Evolutionary conservation across 2,329 filamentous ascomycete species (phyloP).

Genomic region (Achaetomium macrosporum): DNA sequence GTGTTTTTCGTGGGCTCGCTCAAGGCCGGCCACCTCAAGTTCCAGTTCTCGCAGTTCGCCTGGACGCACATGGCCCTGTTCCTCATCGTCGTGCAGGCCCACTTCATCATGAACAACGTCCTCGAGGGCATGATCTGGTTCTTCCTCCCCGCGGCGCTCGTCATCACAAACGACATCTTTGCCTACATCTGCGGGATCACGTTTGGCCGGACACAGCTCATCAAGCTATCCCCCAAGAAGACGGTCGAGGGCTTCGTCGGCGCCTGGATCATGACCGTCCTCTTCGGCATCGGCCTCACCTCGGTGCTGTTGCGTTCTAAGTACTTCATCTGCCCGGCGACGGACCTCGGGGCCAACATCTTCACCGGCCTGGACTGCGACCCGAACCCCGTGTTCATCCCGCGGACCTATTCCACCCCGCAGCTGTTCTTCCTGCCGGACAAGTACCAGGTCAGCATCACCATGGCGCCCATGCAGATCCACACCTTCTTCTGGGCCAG

Average conservation of each 20-base stretch:
- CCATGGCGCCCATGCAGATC: constrained; percentile 82
- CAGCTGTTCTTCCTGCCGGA: constrained; percentile 66
- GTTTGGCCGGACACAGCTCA: constrained; percentile 91
- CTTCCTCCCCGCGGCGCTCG: constrained; percentile 87
- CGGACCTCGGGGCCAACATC: constrained; percentile 89
- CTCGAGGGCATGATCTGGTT: constrained; percentile 99
- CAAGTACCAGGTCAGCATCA: constrained; percentile 55
- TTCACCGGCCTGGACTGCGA: constrained; percentile 85
- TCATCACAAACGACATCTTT: constrained; percentile 98
- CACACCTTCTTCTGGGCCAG: constrained; percentile 86
- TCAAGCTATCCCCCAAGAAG: constrained; percentile 98
- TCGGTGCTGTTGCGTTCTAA: constrained; percentile 83
- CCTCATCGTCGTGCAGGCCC: constrained; percentile 93
- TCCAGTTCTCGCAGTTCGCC: constrained; percentile 98
- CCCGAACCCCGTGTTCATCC: constrained; percentile 85
- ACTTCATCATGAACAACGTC: constrained; percentile 99
- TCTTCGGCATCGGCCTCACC: constrained; percentile 77
- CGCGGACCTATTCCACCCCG: constrained; percentile 67
- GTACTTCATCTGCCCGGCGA: constrained; percentile 98
- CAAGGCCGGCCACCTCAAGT: constrained; percentile 92
- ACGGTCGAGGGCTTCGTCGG: constrained; percentile 96
- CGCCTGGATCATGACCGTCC: constrained; percentile 90
- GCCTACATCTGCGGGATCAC: constrained; percentile 97
- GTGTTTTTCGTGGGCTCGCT: constrained; percentile 96
- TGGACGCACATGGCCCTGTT: constrained; percentile 99